These are phyloP conservation scores for Aurifilum marmelostoma DNA, from an alignment of 2,329 filamentous ascomycete species.

Conservation along the genomic window DNA sequence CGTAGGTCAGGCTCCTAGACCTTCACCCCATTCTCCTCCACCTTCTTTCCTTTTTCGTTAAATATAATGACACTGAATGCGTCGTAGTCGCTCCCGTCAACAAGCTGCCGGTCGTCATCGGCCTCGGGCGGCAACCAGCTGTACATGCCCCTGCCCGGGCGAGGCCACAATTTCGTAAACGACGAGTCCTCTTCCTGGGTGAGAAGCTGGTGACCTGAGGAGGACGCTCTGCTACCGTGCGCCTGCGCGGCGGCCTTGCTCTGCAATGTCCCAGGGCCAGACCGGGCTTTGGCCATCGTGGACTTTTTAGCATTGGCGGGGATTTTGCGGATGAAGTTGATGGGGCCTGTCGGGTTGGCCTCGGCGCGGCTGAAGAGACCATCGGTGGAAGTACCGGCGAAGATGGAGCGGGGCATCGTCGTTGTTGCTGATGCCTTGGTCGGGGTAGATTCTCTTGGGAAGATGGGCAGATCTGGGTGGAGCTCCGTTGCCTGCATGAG, in stretches of 20 bases:
- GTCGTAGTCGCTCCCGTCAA: conserved; percentile 37
- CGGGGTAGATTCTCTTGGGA: conserved; percentile 43
- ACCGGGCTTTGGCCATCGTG: conserved; percentile 27
- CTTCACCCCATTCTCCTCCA: conserved; percentile 38
- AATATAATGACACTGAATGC: conserved; percentile 38
- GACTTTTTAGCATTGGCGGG: conserved; percentile 31
- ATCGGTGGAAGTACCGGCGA: conserved; percentile 29
- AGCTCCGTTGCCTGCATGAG: conserved; percentile 63
- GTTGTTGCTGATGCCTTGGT: conserved; percentile 21
- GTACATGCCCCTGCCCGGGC: conserved; percentile 37
- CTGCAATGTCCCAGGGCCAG: conserved; percentile 25
- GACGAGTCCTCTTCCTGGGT: conserved; percentile 37
- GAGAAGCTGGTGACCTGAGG: conserved; percentile 26
- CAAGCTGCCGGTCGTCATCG: conserved; percentile 35
- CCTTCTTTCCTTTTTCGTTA: conserved; percentile 37
- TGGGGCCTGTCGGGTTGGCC: conserved; percentile 40
- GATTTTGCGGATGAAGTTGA: conserved; percentile 46
- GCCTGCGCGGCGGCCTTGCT: conserved; percentile 25
- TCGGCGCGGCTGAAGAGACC: conserved; percentile 40
- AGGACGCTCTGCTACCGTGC: background rate
- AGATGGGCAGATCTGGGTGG: conserved; percentile 69
- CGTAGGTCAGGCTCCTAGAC: conserved; percentile 21
- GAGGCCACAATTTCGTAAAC: conserved; percentile 36
- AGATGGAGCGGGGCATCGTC: conserved; percentile 36
- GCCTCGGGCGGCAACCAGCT: conserved; percentile 33